Base-by-base conservation (phyloP, 305 asterid species). In the Fraxinus dipetala region DNA sequence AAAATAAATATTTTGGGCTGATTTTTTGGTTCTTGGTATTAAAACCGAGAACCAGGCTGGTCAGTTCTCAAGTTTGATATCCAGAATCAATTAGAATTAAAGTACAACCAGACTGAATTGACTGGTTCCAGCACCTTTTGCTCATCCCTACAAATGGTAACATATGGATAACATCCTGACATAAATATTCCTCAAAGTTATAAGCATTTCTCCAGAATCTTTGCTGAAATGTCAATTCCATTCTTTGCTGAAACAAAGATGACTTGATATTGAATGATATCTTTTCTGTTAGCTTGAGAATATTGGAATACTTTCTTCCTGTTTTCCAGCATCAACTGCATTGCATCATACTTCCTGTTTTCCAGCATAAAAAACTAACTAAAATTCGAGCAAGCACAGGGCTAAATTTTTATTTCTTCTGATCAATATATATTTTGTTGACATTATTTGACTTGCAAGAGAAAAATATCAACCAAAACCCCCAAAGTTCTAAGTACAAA, bases 91-190 rank as follows among this genome's bases (percentile, higher is more conserved):
- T 51, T 51, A 45, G 9, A 51, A 51, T 18, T 51, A 16, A 22
- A n/a, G 7, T 5, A 51, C 24, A 51, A n/a, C 0, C 24, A n/a
- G 22, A 51, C 22, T 51, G 18, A 1, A 48, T 14, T 14, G 59
- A 48, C 20, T 18, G 24, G 63, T 51, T 51, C 63, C 22, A 1
- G 20, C 4, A 48, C 18, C 59, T 48, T 48, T 14, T 16, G 63
- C 63, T 6, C 9, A 54, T 54, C 24, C 20, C 59, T 80, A 82
- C 56, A 48, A 78, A 51, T 77, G 77, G 76, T 76, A 31, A 36
- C 16, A 51, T 51, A 16, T 4, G 2, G 9, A 6, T 54, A 5
- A 54, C 24, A 51, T 51, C 24, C 63, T 54, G 10, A 54, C 9
- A 51, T 16, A 16, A n/a, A 45, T 45, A 45, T 11, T 11, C 56